phyloP scores from a whole-genome alignment of 2,329 filamentous ascomycete genomes.

The Dactylellina sp. region DNA sequence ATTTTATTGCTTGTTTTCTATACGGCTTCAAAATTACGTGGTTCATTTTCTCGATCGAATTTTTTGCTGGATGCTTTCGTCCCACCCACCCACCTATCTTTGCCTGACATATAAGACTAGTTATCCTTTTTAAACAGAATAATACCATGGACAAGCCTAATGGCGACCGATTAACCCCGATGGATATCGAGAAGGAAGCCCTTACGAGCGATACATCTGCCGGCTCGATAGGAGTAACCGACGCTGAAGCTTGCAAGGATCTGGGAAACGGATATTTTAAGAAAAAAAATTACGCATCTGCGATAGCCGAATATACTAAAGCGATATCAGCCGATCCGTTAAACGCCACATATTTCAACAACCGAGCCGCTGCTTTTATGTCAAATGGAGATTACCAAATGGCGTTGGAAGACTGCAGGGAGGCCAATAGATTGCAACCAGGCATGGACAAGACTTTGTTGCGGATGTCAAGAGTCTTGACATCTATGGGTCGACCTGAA shows the following conservation, averaged over 20 bases:
- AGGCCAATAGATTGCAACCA: conserved; percentile 84
- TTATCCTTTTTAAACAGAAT: background rate
- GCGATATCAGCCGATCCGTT: conserved; percentile 88
- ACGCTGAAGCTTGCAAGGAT: conserved; percentile 91
- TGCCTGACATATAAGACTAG: background rate
- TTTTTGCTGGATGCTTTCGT: no score
- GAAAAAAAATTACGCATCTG: conserved; percentile 86
- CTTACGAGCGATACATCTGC: conserved; percentile 2
- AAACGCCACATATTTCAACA: conserved; percentile 90
- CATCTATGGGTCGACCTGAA: conserved; percentile 83
- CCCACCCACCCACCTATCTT: background rate
- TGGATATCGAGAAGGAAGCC: conserved; percentile 37
- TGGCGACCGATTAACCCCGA: conserved; percentile 19
- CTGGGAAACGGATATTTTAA: conserved; percentile 98
- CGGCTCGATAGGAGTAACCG: conserved; percentile 66
- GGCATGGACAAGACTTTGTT: conserved; percentile 88
- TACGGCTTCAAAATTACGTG: background rate
- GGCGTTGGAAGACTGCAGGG: conserved; percentile 88
- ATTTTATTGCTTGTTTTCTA: conserved; percentile 18
- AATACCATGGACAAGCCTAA: conserved; percentile 34
- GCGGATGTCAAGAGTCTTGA: conserved; percentile 89
- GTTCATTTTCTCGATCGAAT: background rate
- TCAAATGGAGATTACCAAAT: conserved; percentile 67
- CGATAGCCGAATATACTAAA: conserved; percentile 94
- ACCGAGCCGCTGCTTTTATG: conserved; percentile 86